Evolutionary conservation across 2,329 filamentous ascomycete species (phyloP).

Genomic region (Harringtonia aguacate): DNA sequence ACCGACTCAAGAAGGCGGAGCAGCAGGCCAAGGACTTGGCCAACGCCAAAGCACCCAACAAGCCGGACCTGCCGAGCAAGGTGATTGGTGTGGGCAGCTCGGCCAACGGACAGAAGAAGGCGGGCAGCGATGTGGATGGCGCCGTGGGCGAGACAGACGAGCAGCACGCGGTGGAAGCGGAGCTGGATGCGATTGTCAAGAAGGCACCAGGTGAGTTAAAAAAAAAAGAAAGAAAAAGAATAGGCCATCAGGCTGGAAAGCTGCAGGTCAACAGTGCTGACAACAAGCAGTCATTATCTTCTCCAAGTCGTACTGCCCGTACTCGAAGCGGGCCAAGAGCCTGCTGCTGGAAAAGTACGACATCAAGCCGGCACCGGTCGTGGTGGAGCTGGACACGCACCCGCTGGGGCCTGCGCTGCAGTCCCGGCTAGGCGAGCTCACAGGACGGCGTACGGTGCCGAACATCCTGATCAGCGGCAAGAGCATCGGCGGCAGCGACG

Average conservation of each 20-base stretch:
- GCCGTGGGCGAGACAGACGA: slow-evolving; percentile 41
- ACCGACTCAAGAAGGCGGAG: slow-evolving; percentile 57
- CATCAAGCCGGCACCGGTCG: slow-evolving; percentile 71
- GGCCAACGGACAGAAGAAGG: slow-evolving; percentile 38
- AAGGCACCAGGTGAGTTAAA: slow-evolving; percentile 60
- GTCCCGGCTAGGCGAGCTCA: slow-evolving; percentile 57
- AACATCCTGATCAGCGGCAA: slow-evolving; percentile 83
- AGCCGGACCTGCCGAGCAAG: slow-evolving; percentile 46
- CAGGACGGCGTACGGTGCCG: slow-evolving; percentile 76
- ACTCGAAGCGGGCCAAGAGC: slow-evolving; percentile 73
- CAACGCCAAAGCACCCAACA: slow-evolving; percentile 53
- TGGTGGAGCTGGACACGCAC: slow-evolving; percentile 85
- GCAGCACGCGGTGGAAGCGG: slow-evolving; percentile 54
- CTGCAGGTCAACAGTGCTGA: neutral
- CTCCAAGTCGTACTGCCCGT: slow-evolving; percentile 87
- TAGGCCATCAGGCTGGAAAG: neutral
- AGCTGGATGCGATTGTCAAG: slow-evolving; percentile 72
- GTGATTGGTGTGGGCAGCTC: slow-evolving; percentile 50
- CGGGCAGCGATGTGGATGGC: slow-evolving; percentile 32
- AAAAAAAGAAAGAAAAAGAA: neutral
- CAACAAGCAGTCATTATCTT: slow-evolving; percentile 70
- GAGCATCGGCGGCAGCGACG: slow-evolving; percentile 84
- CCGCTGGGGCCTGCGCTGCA: slow-evolving; percentile 65
- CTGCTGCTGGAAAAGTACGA: slow-evolving; percentile 76
- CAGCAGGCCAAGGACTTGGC: slow-evolving; percentile 57